Conservation (phyloP, 371 early-diverging fungal species). For the Mycotypha africana region DNA sequence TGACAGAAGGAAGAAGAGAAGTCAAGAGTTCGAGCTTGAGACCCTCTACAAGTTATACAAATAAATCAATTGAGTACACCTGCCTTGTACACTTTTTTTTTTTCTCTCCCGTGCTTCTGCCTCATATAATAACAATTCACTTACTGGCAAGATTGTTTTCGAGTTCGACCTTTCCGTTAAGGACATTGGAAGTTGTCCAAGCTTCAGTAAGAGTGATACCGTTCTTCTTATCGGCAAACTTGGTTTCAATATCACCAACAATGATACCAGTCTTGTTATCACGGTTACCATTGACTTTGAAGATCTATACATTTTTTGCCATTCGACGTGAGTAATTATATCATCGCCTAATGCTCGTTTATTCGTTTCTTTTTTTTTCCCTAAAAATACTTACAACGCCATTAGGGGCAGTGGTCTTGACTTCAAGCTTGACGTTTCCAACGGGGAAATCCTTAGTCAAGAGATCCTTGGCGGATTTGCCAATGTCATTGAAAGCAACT, state of each 20-base stretch:
- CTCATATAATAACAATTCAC: conserved; percentile 3
- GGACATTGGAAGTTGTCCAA: conserved; percentile 91
- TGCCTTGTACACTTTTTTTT: too few species aligned
- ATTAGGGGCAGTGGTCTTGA: conserved; percentile 91
- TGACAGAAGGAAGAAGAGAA: conserved; percentile 43
- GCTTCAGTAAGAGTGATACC: conserved; percentile 93
- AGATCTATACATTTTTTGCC: conserved; percentile 72
- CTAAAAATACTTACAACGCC: conserved; percentile 74
- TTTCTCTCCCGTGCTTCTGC: too few species aligned
- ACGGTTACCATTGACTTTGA: conserved; percentile 92
- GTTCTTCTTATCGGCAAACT: conserved; percentile 89
- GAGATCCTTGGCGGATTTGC: conserved; percentile 93
- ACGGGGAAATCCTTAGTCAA: conserved; percentile 95
- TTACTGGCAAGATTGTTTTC: conserved; percentile 88
- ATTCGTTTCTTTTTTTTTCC: not conserved
- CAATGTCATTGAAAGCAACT: conserved; percentile 87
- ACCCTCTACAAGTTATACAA: conserved; percentile 41
- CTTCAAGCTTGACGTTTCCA: conserved; percentile 92
- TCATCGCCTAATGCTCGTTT: too few species aligned
- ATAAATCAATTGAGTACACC: too few species aligned
- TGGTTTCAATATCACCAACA: conserved; percentile 93
- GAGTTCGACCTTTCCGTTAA: conserved; percentile 90
- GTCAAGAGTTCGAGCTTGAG: conserved; percentile 45
- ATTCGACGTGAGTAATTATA: too few species aligned
- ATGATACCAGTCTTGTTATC: conserved; percentile 93